Conservation (phyloP, 139 green algal species). For the Zygnema cylindricum region DNA sequence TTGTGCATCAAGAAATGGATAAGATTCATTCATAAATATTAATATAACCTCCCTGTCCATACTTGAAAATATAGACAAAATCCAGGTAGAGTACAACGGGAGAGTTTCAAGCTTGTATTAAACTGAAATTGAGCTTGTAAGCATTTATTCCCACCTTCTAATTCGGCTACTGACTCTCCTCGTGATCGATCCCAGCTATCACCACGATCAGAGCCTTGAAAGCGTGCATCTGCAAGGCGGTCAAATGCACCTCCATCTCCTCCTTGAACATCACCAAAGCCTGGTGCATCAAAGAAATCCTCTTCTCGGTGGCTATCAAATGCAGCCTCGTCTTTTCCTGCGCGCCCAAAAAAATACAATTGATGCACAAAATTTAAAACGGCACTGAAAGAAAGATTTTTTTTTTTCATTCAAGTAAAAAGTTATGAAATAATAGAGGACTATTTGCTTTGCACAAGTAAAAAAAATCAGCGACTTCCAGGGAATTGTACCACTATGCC, state of each 20-base stretch:
- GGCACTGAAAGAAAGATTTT: neutral
- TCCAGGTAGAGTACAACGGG: too few species aligned
- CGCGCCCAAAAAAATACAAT: neutral
- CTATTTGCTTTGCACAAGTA: too few species aligned
- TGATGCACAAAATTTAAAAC: neutral
- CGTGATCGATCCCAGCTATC: neutral
- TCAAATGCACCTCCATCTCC: conserved; percentile 30
- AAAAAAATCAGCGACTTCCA: too few species aligned
- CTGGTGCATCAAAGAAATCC: conserved; percentile 37
- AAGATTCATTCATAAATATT: too few species aligned
- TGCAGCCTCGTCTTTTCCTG: neutral
- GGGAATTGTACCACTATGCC: too few species aligned
- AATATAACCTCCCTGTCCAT: too few species aligned
- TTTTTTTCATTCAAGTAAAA: neutral
- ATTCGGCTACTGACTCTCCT: neutral
- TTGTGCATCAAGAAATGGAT: too few species aligned
- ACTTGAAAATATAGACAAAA: too few species aligned
- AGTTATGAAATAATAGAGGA: too few species aligned
- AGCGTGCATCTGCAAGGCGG: conserved; percentile 27
- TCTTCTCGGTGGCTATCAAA: conserved; percentile 36
- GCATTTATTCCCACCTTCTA: neutral
- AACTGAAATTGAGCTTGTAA: too few species aligned
- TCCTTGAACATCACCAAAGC: conserved; percentile 20
- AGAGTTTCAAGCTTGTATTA: too few species aligned
- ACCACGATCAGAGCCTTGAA: neutral